These are phyloP conservation scores for Chalciporus chontae DNA, from an alignment of 768 basidiomycete genomes.

Conservation along the genomic window DNA sequence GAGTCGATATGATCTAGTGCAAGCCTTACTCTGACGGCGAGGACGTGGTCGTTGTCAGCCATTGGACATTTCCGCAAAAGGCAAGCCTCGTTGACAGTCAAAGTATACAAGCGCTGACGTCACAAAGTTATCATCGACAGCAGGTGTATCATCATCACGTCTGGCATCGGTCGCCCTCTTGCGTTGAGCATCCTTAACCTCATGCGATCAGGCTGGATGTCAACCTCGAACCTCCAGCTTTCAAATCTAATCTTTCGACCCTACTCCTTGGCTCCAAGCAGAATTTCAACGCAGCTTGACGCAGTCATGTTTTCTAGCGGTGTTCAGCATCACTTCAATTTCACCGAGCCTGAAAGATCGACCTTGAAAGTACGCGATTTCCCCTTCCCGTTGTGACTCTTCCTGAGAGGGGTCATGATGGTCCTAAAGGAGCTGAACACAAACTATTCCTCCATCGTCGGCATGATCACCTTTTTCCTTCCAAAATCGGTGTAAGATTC, in stretches of 20 bases:
- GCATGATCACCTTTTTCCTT: slow-evolving; percentile 43
- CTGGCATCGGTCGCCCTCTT: too few relatives aligned
- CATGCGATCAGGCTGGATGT: slow-evolving; percentile 44
- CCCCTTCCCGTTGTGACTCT: not conserved
- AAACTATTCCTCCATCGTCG: slow-evolving; percentile 44
- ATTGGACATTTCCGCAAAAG: not conserved
- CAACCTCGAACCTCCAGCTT: slow-evolving; percentile 31
- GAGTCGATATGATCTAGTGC: not conserved
- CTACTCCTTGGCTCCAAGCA: too few relatives aligned
- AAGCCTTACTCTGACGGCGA: not conserved
- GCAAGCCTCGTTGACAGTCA: not conserved
- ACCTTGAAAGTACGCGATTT: slow-evolving; percentile 33
- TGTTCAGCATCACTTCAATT: slow-evolving; percentile 47
- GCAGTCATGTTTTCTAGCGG: slow-evolving; percentile 40
- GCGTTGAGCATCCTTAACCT: too few relatives aligned
- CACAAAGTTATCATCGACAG: slow-evolving; percentile 19
- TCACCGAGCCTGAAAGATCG: slow-evolving; percentile 39
- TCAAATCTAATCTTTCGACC: too few relatives aligned
- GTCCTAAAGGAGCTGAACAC: slow-evolving; percentile 42
- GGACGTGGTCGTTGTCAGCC: not conserved
- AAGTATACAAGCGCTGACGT: slow-evolving; percentile 13
- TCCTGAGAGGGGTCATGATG: not conserved
- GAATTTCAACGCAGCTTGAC: slow-evolving; percentile 42
- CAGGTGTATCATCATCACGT: too few relatives aligned
- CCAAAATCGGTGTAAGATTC: slow-evolving; percentile 45